Percentiles rank a stretch among this genome's conserved stretches.
These are phyloP conservation scores for Schizothecium vesticola DNA, from an alignment of 495 filamentous ascomycete species.

Conservation along the genomic window DNA sequence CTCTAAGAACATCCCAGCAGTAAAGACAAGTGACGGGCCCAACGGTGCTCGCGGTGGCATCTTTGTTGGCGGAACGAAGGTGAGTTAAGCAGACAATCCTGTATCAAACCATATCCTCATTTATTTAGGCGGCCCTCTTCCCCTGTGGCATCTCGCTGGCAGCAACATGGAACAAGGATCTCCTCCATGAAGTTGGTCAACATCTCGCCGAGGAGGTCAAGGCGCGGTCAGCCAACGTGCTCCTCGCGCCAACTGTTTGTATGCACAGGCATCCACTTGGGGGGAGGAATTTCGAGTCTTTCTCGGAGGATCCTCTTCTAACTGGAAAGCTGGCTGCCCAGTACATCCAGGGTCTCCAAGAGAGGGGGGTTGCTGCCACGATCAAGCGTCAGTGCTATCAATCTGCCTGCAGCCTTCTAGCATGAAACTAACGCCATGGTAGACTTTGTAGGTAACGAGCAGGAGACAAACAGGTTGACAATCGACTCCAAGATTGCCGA, in stretches of 20 bases:
- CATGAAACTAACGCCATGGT: conserved; percentile 23
- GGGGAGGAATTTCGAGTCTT: conserved; percentile 81
- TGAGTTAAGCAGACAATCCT: conserved; percentile 19
- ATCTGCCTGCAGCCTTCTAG: neutral
- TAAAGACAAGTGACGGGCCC: conserved; percentile 73
- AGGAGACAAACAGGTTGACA: conserved; percentile 72
- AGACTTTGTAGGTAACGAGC: conserved; percentile 81
- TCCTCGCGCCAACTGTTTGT: conserved; percentile 77
- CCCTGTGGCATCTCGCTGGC: conserved; percentile 73
- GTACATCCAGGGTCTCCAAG: conserved; percentile 70
- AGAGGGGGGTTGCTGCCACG: conserved; percentile 67
- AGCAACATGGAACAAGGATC: conserved; percentile 68
- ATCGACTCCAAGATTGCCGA: conserved; percentile 66
- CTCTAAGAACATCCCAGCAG: conserved; percentile 61
- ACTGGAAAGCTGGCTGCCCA: conserved; percentile 70
- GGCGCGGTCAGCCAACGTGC: conserved; percentile 66
- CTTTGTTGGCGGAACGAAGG: conserved; percentile 59
- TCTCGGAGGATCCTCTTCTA: conserved; percentile 76
- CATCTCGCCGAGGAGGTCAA: conserved; percentile 67
- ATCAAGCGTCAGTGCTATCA: conserved; percentile 57
- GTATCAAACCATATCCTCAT: conserved; percentile 30
- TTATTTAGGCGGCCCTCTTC: conserved; percentile 58
- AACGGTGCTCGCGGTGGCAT: conserved; percentile 73
- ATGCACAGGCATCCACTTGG: conserved; percentile 78
- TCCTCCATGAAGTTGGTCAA: conserved; percentile 63